phyloP scores from a whole-genome alignment of 2,329 filamentous ascomycete genomes.

The Fusarium lateritium region DNA sequence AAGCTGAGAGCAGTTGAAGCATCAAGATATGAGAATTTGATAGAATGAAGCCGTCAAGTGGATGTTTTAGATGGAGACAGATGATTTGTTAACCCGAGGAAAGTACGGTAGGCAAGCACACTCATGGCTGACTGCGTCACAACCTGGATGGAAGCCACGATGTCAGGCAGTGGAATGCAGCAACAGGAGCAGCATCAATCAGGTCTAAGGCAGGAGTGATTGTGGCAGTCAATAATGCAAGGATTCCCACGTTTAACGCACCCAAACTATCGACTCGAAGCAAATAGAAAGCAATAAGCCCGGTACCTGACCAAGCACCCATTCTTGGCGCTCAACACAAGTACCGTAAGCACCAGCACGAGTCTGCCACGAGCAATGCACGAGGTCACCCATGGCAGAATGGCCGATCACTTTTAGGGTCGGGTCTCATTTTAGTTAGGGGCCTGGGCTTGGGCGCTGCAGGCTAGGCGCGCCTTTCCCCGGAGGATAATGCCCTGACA shows the following conservation, averaged over 20 bases:
- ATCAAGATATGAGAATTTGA: neutral
- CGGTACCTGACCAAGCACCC: constrained; percentile 21
- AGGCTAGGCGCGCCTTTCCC: constrained; percentile 24
- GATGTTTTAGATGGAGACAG: neutral
- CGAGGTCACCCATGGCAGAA: constrained; percentile 24
- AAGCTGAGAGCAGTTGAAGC: neutral
- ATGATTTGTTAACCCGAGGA: neutral
- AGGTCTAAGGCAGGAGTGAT: constrained; percentile 17
- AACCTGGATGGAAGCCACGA: constrained; percentile 9
- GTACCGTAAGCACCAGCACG: constrained; percentile 27
- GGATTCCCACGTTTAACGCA: constrained; percentile 24
- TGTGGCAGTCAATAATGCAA: constrained; percentile 28
- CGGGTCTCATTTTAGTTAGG: constrained; percentile 22
- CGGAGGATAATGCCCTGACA: constrained; percentile 25
- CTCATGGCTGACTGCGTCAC: constrained; percentile 17
- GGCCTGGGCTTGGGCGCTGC: constrained; percentile 1
- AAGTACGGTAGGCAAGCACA: neutral
- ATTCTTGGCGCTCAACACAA: constrained; percentile 21
- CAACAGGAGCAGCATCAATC: constrained; percentile 7
- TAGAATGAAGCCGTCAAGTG: neutral
- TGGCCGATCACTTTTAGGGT: constrained; percentile 36
- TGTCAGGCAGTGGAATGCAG: constrained; percentile 21
- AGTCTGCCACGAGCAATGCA: constrained; percentile 40
- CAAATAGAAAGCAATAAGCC: constrained; percentile 2
- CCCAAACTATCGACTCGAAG: constrained; percentile 32